Evolutionary conservation across 1,139 yeast genomes (phyloP), one percentile per base, ranked within the genome.

Genomic region (Blastobotrys buckinghamii): DNA sequence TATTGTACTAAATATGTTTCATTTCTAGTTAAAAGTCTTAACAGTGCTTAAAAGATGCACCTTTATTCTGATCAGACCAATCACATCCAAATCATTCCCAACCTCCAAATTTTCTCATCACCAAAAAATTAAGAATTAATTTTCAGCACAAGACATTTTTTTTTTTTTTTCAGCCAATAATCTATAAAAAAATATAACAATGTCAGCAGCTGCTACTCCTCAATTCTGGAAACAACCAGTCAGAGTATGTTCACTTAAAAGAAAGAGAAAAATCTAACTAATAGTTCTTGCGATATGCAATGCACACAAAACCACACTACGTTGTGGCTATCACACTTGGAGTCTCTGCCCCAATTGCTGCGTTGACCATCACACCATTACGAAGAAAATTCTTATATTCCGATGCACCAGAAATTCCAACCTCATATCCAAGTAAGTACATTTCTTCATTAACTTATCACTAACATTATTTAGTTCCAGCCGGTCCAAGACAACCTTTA

Each of bases 251-350:
- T 42, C 24, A 16, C 5, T 30, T 20, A 12, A 38, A 8, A 8
- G 29, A 16, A 6, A 16, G 13, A 16, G 29, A 6, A 6, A 9
- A 35, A 12, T 30, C n/a, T n/a, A n/a, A n/a, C 12, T 6, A 19
- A 7, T 71, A 83, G 87, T 85, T 88, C 84, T 68, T 81, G 54
- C 84, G 90, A 66, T 84, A 80, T 69, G 84, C 82, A 59, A 85
- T 92, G 38, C 87, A 84, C 70, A 80, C 80, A 57, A 80, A 81
- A 64, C 95, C 95, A 47, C 89, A 84, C 66, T 74, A 84, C 58
- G 83, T 84, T 67, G 81, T 75, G 64, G 75, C 92, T n/a, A 76
- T 81, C 26, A 73, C 75, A 37, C 72, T 85, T 59, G 95, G 90
- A 10, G 66, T 79, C 44, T 65, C 82, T 42, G 89, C 86, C 9